phyloP scores from a whole-genome alignment of 768 basidiomycete species.

The Sarcomyxa edulis region DNA sequence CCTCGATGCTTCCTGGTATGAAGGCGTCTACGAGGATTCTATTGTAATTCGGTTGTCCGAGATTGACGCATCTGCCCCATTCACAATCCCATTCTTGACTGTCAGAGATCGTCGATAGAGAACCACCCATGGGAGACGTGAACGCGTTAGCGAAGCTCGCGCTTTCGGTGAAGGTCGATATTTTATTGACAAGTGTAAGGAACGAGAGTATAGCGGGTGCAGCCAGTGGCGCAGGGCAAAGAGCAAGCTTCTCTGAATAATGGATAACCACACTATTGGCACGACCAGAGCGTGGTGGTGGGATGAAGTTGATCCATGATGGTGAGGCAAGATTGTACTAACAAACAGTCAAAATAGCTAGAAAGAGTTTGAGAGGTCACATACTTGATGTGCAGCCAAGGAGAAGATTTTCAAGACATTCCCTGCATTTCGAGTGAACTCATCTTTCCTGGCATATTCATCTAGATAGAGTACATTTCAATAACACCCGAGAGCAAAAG shows the following conservation, averaged over 20 bases:
- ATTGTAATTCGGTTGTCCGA: conserved; percentile 24
- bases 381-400: conserved; percentile 58
- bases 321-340: conserved; percentile 60
- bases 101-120: conserved; percentile 15
- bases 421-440: conserved; percentile 37
- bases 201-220: conserved; percentile 71
- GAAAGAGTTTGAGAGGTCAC: conserved; percentile 6
- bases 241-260: conserved; percentile 38
- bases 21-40: conserved; percentile 41
- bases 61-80: conserved; percentile 53
- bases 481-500: background rate
- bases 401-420: conserved; percentile 57
- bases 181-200: conserved; percentile 45
- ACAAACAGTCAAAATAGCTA: conserved; percentile 6
- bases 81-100: conserved; percentile 66
- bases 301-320: conserved; percentile 55
- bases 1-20: conserved; percentile 63
- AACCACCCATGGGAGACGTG: too few relatives aligned
- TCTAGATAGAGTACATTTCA: conserved; percentile 26
- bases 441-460: conserved; percentile 36
- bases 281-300: conserved; percentile 18
- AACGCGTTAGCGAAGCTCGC: conserved; percentile 5
- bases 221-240: conserved; percentile 58
- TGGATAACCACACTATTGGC: conserved; percentile 27
- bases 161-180: conserved; percentile 11